Evolutionary conservation across 306 rosid species (phyloP).

Genomic region (Crotalaria pallida): DNA sequence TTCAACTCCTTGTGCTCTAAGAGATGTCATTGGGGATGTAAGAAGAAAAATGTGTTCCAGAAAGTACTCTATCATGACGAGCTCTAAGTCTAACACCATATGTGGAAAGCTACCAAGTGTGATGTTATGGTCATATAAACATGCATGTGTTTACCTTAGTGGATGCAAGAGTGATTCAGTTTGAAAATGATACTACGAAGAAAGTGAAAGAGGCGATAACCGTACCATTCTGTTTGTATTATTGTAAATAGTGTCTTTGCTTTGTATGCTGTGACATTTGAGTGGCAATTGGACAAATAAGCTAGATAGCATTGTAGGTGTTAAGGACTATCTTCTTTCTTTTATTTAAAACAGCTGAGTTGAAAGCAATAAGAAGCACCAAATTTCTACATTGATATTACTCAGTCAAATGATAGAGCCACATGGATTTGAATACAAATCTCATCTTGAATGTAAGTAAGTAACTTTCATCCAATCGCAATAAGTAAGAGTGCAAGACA

Average conservation of each 20-base stretch:
- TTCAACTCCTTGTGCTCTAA: conserved; percentile 75
- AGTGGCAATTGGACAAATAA: conserved; percentile 14
- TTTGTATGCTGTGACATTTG: conserved; percentile 12
- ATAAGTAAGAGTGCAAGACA: not conserved
- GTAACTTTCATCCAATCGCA: not conserved
- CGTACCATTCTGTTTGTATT: conserved; percentile 6
- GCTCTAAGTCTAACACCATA: conserved; percentile 33
- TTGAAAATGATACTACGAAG: conserved; percentile 3
- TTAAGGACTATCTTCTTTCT: not conserved
- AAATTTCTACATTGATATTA: not conserved
- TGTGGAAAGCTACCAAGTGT: not conserved
- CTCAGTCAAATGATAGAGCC: not conserved
- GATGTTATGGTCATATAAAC: not conserved
- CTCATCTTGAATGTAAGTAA: conserved; percentile 16
- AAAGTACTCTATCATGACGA: conserved; percentile 36
- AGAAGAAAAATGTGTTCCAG: conserved; percentile 47
- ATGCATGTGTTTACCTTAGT: not conserved
- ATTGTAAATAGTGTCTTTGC: conserved; percentile 10
- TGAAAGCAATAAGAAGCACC: conserved; percentile 16
- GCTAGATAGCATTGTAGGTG: conserved; percentile 9
- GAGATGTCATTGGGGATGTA: conserved; percentile 84
- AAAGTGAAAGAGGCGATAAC: conserved; percentile 9
- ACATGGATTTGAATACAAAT: conserved; percentile 10
- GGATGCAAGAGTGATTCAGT: conserved; percentile 15
- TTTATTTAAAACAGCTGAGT: not conserved